Percentiles rank a stretch among this genome's conserved stretches.
Conservation (phyloP, 108 stramenopile genomes). For the Fistulifera pelliculosa region DNA sequence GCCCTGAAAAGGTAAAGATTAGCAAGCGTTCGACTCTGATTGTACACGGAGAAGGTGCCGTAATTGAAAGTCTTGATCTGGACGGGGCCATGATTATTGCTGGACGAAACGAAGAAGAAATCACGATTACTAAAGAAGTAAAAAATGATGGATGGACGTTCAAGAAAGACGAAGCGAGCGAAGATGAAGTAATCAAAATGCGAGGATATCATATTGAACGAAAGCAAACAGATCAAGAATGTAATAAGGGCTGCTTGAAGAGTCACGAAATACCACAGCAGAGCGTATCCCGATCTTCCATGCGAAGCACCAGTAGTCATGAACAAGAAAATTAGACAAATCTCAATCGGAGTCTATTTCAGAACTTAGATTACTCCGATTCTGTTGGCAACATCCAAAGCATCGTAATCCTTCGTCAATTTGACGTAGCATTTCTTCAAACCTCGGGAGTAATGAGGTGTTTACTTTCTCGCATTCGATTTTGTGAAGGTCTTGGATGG, state of each 20-base stretch:
- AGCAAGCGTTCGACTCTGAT: slow-evolving; percentile 72
- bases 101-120: slow-evolving; percentile 32
- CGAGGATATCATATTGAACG: slow-evolving; percentile 51
- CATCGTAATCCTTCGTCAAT: slow-evolving; percentile 96
- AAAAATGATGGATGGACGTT: slow-evolving; percentile 72
- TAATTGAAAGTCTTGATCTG: slow-evolving; percentile 71
- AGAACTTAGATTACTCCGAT: slow-evolving; percentile 94
- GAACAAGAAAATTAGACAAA: too few relatives aligned
- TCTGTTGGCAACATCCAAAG: slow-evolving; percentile 98
- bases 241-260: too few relatives aligned
- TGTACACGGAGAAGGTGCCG: slow-evolving; percentile 59
- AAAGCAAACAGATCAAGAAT: slow-evolving; percentile 17
- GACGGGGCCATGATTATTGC: slow-evolving; percentile 78
- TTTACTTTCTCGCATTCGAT: slow-evolving; percentile 97
- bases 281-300: too few relatives aligned
- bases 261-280: too few relatives aligned
- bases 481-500: slow-evolving; percentile 94
- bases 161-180: slow-evolving; percentile 16
- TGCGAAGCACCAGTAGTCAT: background rate
- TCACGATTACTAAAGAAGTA: slow-evolving; percentile 51
- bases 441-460: slow-evolving; percentile 99
- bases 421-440: slow-evolving; percentile 99
- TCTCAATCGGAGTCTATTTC: background rate
- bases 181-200: slow-evolving; percentile 59
- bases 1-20: slow-evolving; percentile 65